These are phyloP conservation scores for Plasmodium malariae DNA, from an alignment of 169 alveolate genomes.

Conservation along the genomic window DNA sequence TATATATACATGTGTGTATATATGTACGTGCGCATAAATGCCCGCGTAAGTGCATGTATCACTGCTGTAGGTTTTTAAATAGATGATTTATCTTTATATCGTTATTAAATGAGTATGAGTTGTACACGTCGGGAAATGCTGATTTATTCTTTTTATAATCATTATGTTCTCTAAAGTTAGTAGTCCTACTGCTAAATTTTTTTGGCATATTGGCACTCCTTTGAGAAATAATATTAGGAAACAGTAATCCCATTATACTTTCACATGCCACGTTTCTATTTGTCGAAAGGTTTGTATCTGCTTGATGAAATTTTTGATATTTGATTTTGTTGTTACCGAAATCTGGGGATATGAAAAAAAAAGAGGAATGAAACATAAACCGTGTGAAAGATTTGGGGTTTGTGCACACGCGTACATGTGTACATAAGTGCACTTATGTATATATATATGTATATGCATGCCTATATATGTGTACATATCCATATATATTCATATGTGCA, in stretches of 20 bases:
- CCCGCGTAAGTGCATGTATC: not conserved
- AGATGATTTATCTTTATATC: slow-evolving; percentile 23
- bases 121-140: slow-evolving; percentile 5
- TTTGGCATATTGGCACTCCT: slow-evolving; percentile 1
- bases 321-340: not conserved
- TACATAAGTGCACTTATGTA: not conserved
- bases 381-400: too few species aligned
- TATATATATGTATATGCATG: not conserved
- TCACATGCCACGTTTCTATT: slow-evolving; percentile 44
- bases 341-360: not conserved
- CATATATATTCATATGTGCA: too few species aligned
- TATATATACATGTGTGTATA: not conserved
- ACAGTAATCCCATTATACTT: slow-evolving; percentile 60
- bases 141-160: slow-evolving; percentile 36
- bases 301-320: not conserved
- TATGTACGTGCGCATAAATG: not conserved
- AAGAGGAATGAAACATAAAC: not conserved
- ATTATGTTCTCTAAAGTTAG: slow-evolving; percentile 10
- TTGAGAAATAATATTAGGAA: slow-evolving; percentile 40
- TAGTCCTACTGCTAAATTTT: not conserved
- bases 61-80: slow-evolving; percentile 21
- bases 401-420: too few species aligned
- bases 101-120: slow-evolving; percentile 13
- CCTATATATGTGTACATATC: too few species aligned
- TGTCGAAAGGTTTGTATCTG: not conserved